Percentiles rank a stretch among this genome's conserved stretches.
phyloP scores from a whole-genome alignment of 331 rosid genomes.

The Saraca asoca region DNA sequence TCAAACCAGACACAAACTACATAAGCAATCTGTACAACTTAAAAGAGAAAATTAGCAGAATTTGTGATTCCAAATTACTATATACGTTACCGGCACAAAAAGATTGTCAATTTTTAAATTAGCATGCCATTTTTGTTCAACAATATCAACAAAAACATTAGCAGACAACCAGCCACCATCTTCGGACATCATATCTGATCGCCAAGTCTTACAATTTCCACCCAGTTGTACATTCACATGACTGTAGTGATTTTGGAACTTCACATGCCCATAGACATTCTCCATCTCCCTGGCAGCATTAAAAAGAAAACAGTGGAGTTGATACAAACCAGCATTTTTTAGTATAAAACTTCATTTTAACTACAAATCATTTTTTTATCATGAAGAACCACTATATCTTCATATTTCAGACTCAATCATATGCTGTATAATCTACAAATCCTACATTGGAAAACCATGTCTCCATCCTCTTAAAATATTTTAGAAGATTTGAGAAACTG shows the following conservation, averaged over 20 bases:
- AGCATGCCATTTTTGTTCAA: conserved; percentile 88
- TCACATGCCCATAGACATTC: conserved; percentile 78
- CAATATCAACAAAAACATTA: conserved; percentile 74
- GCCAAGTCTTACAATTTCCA: conserved; percentile 91
- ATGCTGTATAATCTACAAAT: conserved; percentile 16
- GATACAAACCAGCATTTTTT: conserved; percentile 18
- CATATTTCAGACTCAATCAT: conserved; percentile 25
- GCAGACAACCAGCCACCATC: conserved; percentile 96
- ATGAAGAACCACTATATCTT: conserved; percentile 17
- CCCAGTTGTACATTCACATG: conserved; percentile 65
- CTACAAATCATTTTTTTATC: conserved; percentile 7
- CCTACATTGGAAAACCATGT: conserved; percentile 1
- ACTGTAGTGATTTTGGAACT: conserved; percentile 73
- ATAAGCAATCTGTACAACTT: conserved; percentile 30
- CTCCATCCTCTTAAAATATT: background rate
- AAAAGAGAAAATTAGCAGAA: conserved; percentile 17
- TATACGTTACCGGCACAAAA: conserved; percentile 82
- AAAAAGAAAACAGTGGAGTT: conserved; percentile 19
- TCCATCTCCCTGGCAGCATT: conserved; percentile 70
- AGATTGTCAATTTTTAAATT: conserved; percentile 73
- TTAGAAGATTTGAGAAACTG: too few relatives aligned
- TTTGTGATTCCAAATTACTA: conserved; percentile 30
- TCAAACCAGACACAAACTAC: conserved; percentile 32
- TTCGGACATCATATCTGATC: conserved; percentile 60
- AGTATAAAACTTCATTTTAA: conserved; percentile 14